Evolutionary conservation across 371 early-diverging fungal species (phyloP).

Genomic region (Actinomortierella wolfii): DNA sequence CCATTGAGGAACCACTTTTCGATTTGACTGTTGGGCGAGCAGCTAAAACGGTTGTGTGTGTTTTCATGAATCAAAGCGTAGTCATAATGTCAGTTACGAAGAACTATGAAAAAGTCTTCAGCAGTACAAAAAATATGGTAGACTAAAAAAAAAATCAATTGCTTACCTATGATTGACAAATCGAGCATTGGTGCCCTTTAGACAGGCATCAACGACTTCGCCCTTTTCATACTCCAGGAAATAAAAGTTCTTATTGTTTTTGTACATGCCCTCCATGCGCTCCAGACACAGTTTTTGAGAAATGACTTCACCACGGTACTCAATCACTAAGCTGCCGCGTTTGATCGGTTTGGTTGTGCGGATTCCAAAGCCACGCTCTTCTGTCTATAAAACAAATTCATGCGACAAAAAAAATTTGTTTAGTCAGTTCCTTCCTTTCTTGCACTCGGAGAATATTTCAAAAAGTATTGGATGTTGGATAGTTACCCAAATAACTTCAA

Average conservation of each 20-base stretch:
- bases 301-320: slow-evolving; percentile 92
- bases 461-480: neutral
- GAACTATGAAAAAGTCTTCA: neutral
- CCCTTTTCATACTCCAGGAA: slow-evolving; percentile 80
- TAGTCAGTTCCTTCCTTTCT: neutral
- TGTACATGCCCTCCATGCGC: slow-evolving; percentile 77
- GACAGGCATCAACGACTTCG: slow-evolving; percentile 80
- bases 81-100: neutral
- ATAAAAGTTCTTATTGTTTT: slow-evolving; percentile 72
- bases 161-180: slow-evolving; percentile 71
- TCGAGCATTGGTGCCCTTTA: slow-evolving; percentile 77
- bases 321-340: slow-evolving; percentile 73
- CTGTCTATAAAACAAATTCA: slow-evolving; percentile 51
- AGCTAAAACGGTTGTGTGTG: slow-evolving; percentile 47
- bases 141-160: neutral
- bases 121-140: neutral
- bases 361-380: slow-evolving; percentile 80
- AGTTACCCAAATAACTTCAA: slow-evolving; percentile 71
- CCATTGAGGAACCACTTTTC: slow-evolving; percentile 84
- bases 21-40: slow-evolving; percentile 92
- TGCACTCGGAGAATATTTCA: neutral
- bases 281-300: slow-evolving; percentile 66
- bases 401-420: slow-evolving; percentile 2
- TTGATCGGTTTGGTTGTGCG: slow-evolving; percentile 63
- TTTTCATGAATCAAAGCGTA: neutral